Evolutionary conservation across 2,329 filamentous ascomycete species (phyloP), one percentile per base, ranked within the genome.

Genomic region (Karstenula rhodostoma): DNA sequence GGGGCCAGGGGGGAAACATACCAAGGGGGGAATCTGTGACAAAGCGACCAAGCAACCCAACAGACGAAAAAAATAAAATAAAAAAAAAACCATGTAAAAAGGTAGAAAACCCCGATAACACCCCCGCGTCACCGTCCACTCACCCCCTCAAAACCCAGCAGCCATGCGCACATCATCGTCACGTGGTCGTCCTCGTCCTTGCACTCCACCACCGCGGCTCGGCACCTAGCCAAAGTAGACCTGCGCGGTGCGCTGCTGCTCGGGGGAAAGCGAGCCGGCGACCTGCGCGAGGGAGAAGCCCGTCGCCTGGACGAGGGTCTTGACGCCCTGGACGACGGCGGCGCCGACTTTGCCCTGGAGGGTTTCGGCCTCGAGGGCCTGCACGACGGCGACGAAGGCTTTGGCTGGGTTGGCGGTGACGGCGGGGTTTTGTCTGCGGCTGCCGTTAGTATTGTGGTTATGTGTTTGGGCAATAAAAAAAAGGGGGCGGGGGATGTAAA

Each of bases 291-390:
- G 88, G 71, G 97, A 91, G 49, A 95, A 82, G 56, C 88, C 89
- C 5, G 93, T 89, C 32, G 86, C 86, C 62, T 88, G 85, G 43
- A 97, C 86, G 53, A 99, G 84, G 55, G 87, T 82, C 81, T 96
- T 96, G 37, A 91, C 91, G 2, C 92, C 89, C 47, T 83, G 83
- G 33, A 93, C 91, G 59, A 97, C 90, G 62, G 90, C 88, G 62
- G 84, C 86, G 27, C 92, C 92, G 22, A 91, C 93, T 73, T 93
- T 88, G 22, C 94, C 94, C 73, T 94, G 91, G 43, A 99, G 83
- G 19, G 94, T 94, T 74, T 97, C 93, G 6, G 92, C 90, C 74
- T 97, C 94, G 15, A 99, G 87, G 22, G 94, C 94, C 77, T 96
- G 90, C 27, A 90, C 92, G 58, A 98, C 91, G 71, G 88, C 90